A percentile compares a stretch with the other conserved stretches of the same genome.
Conservation (phyloP, 2,329 filamentous ascomycete species). For the Colletotrichum nymphaeae region DNA sequence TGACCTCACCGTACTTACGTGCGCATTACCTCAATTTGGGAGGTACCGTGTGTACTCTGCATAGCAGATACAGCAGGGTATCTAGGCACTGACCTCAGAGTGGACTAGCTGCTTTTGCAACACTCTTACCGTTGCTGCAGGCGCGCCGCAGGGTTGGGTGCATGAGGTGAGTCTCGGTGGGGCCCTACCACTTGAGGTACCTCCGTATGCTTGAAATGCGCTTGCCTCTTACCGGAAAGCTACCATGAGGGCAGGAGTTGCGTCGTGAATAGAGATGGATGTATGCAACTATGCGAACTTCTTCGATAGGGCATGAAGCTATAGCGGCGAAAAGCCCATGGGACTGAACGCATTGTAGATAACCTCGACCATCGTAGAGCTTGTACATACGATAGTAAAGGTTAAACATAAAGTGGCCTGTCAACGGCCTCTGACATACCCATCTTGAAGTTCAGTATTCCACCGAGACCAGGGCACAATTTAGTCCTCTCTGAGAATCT, state of each 20-base stretch:
- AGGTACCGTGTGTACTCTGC: not conserved
- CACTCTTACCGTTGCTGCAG: not conserved
- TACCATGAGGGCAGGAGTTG: not conserved
- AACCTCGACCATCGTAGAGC: not conserved
- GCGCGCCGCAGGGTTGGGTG: not conserved
- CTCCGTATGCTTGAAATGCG: not conserved
- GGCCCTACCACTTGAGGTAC: not conserved
- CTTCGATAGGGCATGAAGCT: not conserved
- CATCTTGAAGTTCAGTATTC: not conserved
- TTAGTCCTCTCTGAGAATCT: not conserved
- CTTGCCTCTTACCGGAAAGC: no score
- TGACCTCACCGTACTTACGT: not conserved
- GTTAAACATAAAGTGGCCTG: no score
- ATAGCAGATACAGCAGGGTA: not conserved
- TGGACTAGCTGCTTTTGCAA: not conserved
- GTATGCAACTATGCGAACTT: not conserved
- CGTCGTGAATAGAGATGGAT: no score
- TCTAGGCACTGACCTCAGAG: not conserved
- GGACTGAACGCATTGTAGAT: not conserved
- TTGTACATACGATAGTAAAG: not conserved
- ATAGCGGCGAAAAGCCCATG: not conserved
- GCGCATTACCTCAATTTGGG: not conserved
- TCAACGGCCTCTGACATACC: not conserved
- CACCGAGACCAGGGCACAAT: not conserved
- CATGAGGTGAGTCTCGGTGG: not conserved